phyloP scores from a whole-genome alignment of 2,329 filamentous ascomycete genomes.

The Ilyonectria mors-panacis region DNA sequence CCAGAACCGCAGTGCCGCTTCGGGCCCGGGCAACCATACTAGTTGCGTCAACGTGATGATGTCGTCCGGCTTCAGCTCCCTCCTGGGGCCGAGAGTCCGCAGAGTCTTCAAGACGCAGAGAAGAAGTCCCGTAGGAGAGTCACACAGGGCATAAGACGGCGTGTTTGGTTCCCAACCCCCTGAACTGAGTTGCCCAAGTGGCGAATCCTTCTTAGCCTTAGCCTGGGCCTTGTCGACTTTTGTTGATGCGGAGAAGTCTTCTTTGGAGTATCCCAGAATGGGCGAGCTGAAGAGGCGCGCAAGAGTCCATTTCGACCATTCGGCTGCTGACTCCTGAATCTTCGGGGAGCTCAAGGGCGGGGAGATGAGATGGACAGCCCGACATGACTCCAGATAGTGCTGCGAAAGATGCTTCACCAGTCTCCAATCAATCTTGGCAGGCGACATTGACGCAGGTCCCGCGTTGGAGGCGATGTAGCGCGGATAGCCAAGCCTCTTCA shows the following conservation, averaged over 20 bases:
- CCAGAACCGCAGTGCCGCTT: conserved; percentile 72
- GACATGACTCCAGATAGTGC: conserved; percentile 63
- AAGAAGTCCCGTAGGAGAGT: conserved; percentile 72
- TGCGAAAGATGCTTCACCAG: conserved; percentile 65
- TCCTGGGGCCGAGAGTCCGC: conserved; percentile 56
- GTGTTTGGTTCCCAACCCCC: conserved; percentile 66
- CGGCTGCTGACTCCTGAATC: conserved; percentile 58
- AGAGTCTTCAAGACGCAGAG: conserved; percentile 67
- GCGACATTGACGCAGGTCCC: conserved; percentile 62
- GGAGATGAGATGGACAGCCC: conserved; percentile 73
- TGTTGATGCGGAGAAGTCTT: conserved; percentile 64
- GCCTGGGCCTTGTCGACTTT: conserved; percentile 37
- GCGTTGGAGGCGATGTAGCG: conserved; percentile 71
- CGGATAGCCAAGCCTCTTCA: conserved; percentile 72
- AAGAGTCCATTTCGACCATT: conserved; percentile 70
- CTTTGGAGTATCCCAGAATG: conserved; percentile 69
- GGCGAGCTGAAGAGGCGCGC: conserved; percentile 64
- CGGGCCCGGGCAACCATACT: conserved; percentile 77
- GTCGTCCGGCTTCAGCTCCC: conserved; percentile 64
- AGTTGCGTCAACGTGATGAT: conserved; percentile 74
- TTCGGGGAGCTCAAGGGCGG: conserved; percentile 68
- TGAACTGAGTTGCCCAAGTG: conserved; percentile 50
- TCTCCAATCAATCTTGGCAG: conserved; percentile 67
- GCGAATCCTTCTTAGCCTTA: conserved; percentile 30
- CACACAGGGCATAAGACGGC: conserved; percentile 72